Conservation (phyloP, 1,284 basidiomycete genomes). For the Ceratobasidium sp. region DNA sequence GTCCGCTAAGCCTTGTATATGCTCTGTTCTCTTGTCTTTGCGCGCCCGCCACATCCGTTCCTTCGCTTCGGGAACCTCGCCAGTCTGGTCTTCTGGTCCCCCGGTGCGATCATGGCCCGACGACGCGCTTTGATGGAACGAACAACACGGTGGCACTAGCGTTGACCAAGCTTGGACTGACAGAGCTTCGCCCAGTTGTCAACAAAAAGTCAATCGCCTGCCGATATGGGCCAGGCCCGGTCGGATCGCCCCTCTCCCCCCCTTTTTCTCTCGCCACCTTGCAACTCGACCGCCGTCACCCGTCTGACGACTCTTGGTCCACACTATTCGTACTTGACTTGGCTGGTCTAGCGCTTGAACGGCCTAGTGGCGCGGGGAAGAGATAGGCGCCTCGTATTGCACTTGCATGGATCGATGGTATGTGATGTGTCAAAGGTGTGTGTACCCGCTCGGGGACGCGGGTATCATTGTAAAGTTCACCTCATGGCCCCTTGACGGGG, state of each 20-base stretch:
- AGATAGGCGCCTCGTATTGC: not conserved
- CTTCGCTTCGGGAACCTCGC: not conserved
- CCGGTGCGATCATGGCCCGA: not conserved
- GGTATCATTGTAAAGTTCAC: not conserved
- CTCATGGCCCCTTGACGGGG: not conserved
- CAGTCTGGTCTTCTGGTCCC: not conserved
- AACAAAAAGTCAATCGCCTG: constrained; percentile 10
- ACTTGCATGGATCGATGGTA: not conserved
- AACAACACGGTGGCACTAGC: not conserved
- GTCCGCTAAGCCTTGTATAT: constrained; percentile 20
- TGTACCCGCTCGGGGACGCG: not conserved
- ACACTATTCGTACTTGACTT: not conserved
- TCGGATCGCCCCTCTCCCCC: too few relatives aligned
- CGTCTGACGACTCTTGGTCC: not conserved
- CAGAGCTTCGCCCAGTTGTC: too few relatives aligned
- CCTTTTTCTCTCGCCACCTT: not conserved
- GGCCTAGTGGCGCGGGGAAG: constrained; percentile 8
- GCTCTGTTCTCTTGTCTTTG: not conserved
- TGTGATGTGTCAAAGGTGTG: constrained; percentile 1
- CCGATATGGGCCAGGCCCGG: too few relatives aligned
- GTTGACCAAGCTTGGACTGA: not conserved
- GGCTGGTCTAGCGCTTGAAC: not conserved
- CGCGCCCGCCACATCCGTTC: not conserved
- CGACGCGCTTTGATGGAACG: not conserved
- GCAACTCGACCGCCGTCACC: not conserved